Base-by-base conservation (phyloP, 208 protist species). In the Trypanosomatidae sp. region DNA sequence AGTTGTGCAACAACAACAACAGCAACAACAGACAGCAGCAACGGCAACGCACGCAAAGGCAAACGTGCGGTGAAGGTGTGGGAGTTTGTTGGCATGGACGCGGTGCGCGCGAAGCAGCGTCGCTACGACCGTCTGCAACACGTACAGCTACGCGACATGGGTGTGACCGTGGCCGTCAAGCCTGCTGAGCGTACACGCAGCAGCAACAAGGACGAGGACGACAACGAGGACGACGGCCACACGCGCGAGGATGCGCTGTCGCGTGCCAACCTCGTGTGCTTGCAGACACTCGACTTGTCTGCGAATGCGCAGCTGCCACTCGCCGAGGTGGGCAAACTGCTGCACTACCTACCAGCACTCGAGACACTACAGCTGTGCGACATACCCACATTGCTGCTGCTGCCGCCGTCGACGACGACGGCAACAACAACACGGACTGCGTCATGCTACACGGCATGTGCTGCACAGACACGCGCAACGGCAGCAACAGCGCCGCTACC, bases 21-120 rank as follows among this genome's bases (percentile, higher is more conserved):
- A 45, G 51, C 13, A 73, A 80, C 49, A 78, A 79, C 21, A 83
- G 64, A n/a, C n/a, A n/a, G n/a, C n/a, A n/a, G n/a, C n/a, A n/a
- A n/a, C n/a, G n/a, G n/a, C n/a, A n/a, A n/a, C n/a, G n/a, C n/a
- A n/a, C n/a, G n/a, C n/a, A n/a, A n/a, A n/a, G n/a, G n/a, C n/a
- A n/a, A n/a, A n/a, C n/a, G n/a, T n/a, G n/a, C n/a, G n/a, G n/a
- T n/a, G n/a, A n/a, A n/a, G n/a, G n/a, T n/a, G 37, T 93, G 84
- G 84, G 71, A 82, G 30, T 67, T 93, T 37, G 77, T 93, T 0
- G 84, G 84, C 16, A 84, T 83, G 56, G 76, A 86, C 33, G 56
- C 83, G 43, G 71, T 76, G 0, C 61, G 74, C 6, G 27, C 28
- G 37, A 62, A 67, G 45, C 84, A 93, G 56, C 58, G 56, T 13